Conservation (phyloP, 495 filamentous ascomycete species). For the Umbilicaria muhlenbergii region DNA sequence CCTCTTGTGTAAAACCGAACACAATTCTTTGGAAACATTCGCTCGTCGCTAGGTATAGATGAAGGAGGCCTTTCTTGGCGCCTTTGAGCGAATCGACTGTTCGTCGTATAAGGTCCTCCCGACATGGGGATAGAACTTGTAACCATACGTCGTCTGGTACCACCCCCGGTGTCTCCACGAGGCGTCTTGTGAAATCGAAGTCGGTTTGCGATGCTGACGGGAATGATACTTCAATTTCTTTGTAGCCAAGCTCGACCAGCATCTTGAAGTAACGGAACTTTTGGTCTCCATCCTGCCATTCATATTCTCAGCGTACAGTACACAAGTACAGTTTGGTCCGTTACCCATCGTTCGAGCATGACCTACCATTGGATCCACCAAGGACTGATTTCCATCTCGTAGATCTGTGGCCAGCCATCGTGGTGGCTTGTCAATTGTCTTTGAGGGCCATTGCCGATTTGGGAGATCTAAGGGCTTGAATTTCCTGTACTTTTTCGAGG, state of each 20-base stretch:
- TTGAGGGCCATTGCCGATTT: conserved; percentile 81
- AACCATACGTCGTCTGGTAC: conserved; percentile 91
- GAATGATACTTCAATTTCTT: conserved; percentile 96
- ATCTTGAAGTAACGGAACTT: conserved; percentile 93
- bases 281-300: conserved; percentile 38
- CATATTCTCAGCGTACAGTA: not conserved
- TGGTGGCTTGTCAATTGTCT: conserved; percentile 61
- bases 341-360: not conserved
- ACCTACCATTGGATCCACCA: conserved; percentile 78
- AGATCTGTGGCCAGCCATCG: conserved; percentile 79
- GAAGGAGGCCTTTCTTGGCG: conserved; percentile 87
- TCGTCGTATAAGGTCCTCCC: conserved; percentile 78
- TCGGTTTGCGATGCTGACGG: conserved; percentile 88
- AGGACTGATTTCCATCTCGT: conserved; percentile 75
- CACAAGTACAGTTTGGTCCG: too few species aligned
- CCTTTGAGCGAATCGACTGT: conserved; percentile 85
- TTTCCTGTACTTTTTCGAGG: conserved; percentile 77
- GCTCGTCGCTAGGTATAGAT: conserved; percentile 92
- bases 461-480: conserved; percentile 66
- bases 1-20: conserved; percentile 70
- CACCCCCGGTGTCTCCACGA: conserved; percentile 74
- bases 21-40: conserved; percentile 45
- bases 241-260: conserved; percentile 87
- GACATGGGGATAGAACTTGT: conserved; percentile 86
- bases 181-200: conserved; percentile 82